A percentile compares a stretch with the other conserved stretches of the same genome.
These are phyloP conservation scores for Solanum microdontum DNA, from an alignment of 257 asterid species.

Conservation along the genomic window DNA sequence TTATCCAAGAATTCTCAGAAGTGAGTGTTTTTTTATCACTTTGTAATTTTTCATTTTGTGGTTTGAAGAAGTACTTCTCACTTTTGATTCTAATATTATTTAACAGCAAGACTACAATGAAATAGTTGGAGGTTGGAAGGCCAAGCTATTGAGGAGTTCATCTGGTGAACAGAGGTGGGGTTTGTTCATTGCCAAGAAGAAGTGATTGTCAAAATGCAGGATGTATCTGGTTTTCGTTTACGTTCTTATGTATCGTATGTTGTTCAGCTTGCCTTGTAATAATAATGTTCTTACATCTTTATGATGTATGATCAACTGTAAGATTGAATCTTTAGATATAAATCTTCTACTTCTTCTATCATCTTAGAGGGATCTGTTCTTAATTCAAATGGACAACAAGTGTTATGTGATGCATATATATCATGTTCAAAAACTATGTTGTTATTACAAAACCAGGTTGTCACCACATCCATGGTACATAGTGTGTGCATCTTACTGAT, in stretches of 20 bases:
- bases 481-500: background rate
- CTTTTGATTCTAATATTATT: background rate
- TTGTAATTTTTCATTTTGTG: background rate
- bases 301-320: background rate
- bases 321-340: background rate
- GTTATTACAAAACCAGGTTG: background rate
- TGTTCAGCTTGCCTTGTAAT: background rate
- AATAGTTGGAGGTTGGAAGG: conserved; percentile 81
- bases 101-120: conserved; percentile 45
- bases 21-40: conserved; percentile 12
- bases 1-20: conserved; percentile 70
- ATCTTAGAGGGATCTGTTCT: background rate
- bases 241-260: background rate
- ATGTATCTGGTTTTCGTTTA: background rate
- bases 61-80: background rate
- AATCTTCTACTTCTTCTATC: background rate
- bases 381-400: background rate
- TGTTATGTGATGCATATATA: background rate
- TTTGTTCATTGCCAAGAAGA: conserved; percentile 68
- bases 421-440: background rate
- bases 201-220: background rate
- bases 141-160: conserved; percentile 62
- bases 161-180: conserved; percentile 99
- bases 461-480: background rate
- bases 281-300: background rate